phyloP scores from a whole-genome alignment of 441 rosid genomes.

The Manihot esculenta region DNA sequence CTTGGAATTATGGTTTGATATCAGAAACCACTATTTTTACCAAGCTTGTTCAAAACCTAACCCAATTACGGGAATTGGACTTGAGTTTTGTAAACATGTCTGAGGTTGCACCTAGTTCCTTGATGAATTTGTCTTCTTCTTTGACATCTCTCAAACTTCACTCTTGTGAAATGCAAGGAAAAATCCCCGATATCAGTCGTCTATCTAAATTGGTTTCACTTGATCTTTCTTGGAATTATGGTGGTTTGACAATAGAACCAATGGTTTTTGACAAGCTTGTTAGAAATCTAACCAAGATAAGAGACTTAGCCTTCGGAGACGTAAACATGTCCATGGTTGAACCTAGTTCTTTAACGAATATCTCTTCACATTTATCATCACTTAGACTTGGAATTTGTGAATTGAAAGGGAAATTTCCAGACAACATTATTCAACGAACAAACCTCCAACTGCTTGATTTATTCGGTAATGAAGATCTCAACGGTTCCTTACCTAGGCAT shows the following conservation, averaged over 20 bases:
- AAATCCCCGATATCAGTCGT: neutral
- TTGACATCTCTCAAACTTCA: too few relatives aligned
- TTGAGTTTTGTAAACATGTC: neutral
- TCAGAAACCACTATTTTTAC: neutral
- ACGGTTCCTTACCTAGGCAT: too few relatives aligned
- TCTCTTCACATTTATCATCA: neutral
- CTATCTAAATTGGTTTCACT: slow-evolving; percentile 8
- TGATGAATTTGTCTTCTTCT: neutral
- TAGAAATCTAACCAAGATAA: neutral
- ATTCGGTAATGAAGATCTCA: neutral
- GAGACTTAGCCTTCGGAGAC: neutral
- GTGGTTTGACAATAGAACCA: neutral
- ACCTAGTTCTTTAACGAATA: neutral
- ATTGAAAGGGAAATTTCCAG: neutral
- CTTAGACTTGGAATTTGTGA: neutral
- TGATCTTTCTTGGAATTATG: neutral
- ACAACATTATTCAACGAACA: neutral
- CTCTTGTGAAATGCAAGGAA: neutral
- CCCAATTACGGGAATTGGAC: neutral
- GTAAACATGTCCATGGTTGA: neutral
- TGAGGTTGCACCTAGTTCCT: neutral
- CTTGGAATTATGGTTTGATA: too few relatives aligned
- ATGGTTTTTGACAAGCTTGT: neutral
- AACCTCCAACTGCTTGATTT: neutral
- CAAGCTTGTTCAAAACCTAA: neutral